Base-by-base conservation (phyloP, 495 filamentous ascomycete species). In the Aeminium ludgeri region DNA sequence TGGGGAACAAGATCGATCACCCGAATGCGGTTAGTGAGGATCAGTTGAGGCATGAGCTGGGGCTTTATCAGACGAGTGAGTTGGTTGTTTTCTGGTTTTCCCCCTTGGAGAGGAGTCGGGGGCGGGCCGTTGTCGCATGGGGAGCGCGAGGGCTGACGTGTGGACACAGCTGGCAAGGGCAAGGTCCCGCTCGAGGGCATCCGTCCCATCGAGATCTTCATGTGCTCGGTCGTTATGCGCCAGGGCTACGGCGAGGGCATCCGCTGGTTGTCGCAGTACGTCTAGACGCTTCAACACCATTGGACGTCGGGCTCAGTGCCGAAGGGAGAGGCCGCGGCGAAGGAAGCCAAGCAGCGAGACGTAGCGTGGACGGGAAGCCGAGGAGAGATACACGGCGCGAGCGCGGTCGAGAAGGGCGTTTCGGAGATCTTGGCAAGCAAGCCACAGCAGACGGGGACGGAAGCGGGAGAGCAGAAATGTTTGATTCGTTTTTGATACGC, bases 1-100 rank as follows among this genome's bases (percentile, higher is more conserved):
- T 97, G 43, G 89, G 87, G 43, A 96, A 97, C 71, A 97, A 96
- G 74, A 97, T 95, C 61, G 87, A 97, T 60, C 86, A 96, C 65
- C 85, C 87, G 29, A 79, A 92, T 48, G 87, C 87, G 44, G 78
- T 94, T 36, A 82, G 76, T 49, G 87, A 97, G 73, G 87, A 96
- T 50, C 84, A 95, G 62, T 72, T 95, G 50, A 72, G 89, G 52
- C 74, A 84, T 58, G 78, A 84, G 58, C 65, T 96, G 37, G 89
- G 89, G 41, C 61, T 96, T 55, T 94, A 85, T 63, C 85, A 95
- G 66, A 96, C 86, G 20, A 53, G 48, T 50, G 36, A 45, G 48
- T 46, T 13, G 18, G n/a, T 8, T 4, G n/a, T 19, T 15, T n/a
- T 37, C 18, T 35, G 33, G 5, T 5, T 20, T 15, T 23, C 6